A percentile compares a stretch with the other conserved stretches of the same genome.
These are phyloP conservation scores for Sicyos baderoa DNA, from an alignment of 306 rosid species.

Conservation along the genomic window DNA sequence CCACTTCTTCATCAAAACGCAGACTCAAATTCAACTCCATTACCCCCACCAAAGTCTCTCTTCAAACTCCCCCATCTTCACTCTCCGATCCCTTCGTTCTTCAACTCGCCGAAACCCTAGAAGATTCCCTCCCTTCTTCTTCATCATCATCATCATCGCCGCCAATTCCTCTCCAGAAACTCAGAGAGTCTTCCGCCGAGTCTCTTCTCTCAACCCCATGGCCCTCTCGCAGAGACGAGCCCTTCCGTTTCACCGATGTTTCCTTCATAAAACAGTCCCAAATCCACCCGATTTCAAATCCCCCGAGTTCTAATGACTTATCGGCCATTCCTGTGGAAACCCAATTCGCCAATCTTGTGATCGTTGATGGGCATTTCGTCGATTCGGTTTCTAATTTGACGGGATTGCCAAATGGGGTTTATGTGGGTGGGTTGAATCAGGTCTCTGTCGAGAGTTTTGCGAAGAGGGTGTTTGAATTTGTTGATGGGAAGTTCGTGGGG, in stretches of 20 bases:
- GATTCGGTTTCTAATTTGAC: slow-evolving; percentile 25
- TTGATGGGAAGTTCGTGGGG: slow-evolving; percentile 25
- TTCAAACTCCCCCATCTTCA: slow-evolving; percentile 29
- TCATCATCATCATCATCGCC: slow-evolving; percentile 17
- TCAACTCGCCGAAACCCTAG: slow-evolving; percentile 79
- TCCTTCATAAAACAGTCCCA: slow-evolving; percentile 58
- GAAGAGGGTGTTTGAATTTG: slow-evolving; percentile 39
- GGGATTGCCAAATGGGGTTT: slow-evolving; percentile 45
- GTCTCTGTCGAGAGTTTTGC: slow-evolving; percentile 27
- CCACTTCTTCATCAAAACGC: slow-evolving; percentile 3
- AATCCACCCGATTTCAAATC: slow-evolving; percentile 48
- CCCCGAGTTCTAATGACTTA: slow-evolving; percentile 22
- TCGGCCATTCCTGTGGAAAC: slow-evolving; percentile 1
- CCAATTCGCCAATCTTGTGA: slow-evolving; percentile 35
- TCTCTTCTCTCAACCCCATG: slow-evolving; percentile 72
- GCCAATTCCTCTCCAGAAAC: slow-evolving; percentile 52
- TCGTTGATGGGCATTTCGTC: slow-evolving; percentile 47
- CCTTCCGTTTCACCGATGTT: slow-evolving; percentile 80
- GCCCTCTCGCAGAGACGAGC: slow-evolving; percentile 85
- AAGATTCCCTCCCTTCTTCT: slow-evolving; percentile 55
- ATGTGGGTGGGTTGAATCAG: slow-evolving; percentile 47
- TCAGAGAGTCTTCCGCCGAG: slow-evolving; percentile 48
- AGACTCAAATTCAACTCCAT: slow-evolving; percentile 22
- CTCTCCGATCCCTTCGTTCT: slow-evolving; percentile 75
- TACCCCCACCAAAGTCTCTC: slow-evolving; percentile 28